phyloP scores from a whole-genome alignment of 345 rosid species.

The Eucalyptus cloeziana region DNA sequence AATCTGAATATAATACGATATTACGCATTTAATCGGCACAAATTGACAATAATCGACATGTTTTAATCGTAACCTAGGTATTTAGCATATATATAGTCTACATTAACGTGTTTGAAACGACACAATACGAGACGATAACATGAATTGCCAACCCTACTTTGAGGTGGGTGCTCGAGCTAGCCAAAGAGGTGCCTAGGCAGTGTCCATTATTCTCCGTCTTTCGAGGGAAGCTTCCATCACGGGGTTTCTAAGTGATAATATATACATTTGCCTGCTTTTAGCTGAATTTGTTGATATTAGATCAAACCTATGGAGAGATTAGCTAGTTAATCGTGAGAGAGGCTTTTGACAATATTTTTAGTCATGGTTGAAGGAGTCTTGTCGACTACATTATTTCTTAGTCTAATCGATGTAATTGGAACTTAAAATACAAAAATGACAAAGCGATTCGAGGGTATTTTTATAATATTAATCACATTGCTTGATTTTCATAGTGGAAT shows the following conservation, averaged over 20 bases:
- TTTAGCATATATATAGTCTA: not conserved
- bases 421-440: not conserved
- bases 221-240: not conserved
- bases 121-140: not conserved
- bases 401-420: not conserved
- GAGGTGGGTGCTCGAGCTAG: not conserved
- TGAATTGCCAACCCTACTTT: not conserved
- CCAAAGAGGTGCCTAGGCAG: not conserved
- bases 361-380: not conserved
- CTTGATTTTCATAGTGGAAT: not conserved
- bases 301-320: not conserved
- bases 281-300: not conserved
- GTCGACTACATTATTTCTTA: fast-evolving
- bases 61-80: not conserved
- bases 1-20: not conserved
- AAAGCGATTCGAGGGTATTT: no score
- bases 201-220: not conserved
- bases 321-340: not conserved
- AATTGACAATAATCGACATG: not conserved
- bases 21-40: not conserved
- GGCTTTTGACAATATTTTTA: not conserved
- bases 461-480: not conserved
- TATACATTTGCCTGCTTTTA: not conserved
- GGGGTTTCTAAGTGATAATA: not conserved
- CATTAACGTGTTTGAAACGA: not conserved